Evolutionary conservation across 2,329 filamentous ascomycete species (phyloP).

Genomic region (Stachybotrys chlorohalonatus): DNA sequence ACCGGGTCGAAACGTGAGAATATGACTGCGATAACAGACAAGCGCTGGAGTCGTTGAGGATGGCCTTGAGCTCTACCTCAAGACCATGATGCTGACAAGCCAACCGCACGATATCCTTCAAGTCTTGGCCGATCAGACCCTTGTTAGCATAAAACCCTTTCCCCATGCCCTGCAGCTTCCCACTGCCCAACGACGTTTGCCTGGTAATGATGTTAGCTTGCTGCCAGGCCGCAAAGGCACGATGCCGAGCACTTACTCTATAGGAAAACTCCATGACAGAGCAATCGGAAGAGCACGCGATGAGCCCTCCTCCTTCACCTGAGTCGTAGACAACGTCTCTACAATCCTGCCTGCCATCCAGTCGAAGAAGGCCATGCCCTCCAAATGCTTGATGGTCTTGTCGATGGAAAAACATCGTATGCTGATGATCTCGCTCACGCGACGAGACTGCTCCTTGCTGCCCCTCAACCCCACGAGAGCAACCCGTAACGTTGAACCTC

Average conservation of each 20-base stretch:
- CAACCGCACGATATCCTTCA: constrained; percentile 47
- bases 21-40: constrained; percentile 58
- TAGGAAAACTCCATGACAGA: constrained; percentile 61
- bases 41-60: constrained; percentile 61
- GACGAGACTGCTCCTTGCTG: constrained; percentile 22
- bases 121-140: constrained; percentile 48
- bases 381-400: constrained; percentile 43
- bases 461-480: constrained; percentile 53
- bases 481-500: constrained; percentile 58
- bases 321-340: constrained; percentile 42
- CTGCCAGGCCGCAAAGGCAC: not conserved
- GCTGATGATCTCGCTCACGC: constrained; percentile 42
- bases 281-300: constrained; percentile 46
- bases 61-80: constrained; percentile 46
- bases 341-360: constrained; percentile 57
- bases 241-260: constrained; percentile 42
- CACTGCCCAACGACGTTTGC: constrained; percentile 54
- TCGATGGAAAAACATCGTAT: constrained; percentile 49
- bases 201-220: constrained; percentile 28
- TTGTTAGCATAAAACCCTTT: constrained; percentile 55
- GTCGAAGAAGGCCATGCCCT: constrained; percentile 54
- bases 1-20: constrained; percentile 46
- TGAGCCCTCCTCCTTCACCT: constrained; percentile 24
- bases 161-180: constrained; percentile 53
- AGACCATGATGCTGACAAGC: constrained; percentile 44